These are phyloP conservation scores for Tephrocybe sp. DNA, from an alignment of 768 basidiomycete species.

Conservation along the genomic window DNA sequence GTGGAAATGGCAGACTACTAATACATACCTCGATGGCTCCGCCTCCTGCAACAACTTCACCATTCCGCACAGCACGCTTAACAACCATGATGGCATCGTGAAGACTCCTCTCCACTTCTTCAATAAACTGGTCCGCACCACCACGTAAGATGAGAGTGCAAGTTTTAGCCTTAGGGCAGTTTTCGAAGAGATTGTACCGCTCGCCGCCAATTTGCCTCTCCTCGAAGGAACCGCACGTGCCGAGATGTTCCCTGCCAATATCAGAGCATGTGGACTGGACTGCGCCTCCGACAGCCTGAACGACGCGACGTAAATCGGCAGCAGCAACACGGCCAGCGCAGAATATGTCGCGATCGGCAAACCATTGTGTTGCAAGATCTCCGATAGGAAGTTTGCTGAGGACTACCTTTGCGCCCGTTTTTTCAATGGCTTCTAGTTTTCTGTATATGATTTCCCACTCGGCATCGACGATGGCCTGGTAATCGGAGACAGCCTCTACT, in stretches of 20 bases:
- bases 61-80: conserved; percentile 92
- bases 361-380: conserved; percentile 98
- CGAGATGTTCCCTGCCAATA: conserved; percentile 85
- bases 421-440: conserved; percentile 93
- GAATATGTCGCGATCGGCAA: conserved; percentile 98
- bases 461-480: conserved; percentile 98
- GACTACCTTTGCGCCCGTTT: conserved; percentile 95
- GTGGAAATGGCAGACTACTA: background rate
- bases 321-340: conserved; percentile 94
- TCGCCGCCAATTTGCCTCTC: conserved; percentile 97
- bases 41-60: conserved; percentile 95
- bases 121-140: conserved; percentile 98
- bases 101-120: conserved; percentile 94
- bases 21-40: conserved; percentile 87
- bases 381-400: conserved; percentile 98
- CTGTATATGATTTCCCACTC: conserved; percentile 99
- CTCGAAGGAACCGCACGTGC: conserved; percentile 89
- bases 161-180: conserved; percentile 91
- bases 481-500: conserved; percentile 94
- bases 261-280: conserved; percentile 96
- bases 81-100: conserved; percentile 99
- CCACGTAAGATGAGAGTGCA: conserved; percentile 93
- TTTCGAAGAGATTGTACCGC: conserved; percentile 92
- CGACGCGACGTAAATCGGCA: conserved; percentile 88
- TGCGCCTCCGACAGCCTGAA: conserved; percentile 93